These are phyloP conservation scores for Sclerotinia glacialis DNA, from an alignment of 2,329 filamentous ascomycete species.

Conservation along the genomic window DNA sequence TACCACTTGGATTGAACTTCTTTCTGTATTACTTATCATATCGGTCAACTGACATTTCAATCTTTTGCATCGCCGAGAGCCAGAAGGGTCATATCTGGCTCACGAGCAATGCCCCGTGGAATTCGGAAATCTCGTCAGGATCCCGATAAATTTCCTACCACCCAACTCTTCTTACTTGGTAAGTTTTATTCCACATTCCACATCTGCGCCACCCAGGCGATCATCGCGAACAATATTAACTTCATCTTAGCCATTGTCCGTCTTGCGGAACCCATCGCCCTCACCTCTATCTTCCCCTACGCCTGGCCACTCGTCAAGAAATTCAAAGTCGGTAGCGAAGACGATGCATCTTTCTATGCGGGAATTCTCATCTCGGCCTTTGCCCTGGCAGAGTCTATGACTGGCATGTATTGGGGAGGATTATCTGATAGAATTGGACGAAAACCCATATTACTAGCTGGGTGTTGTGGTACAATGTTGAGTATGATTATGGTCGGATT, in stretches of 20 bases:
- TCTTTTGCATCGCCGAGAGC: conserved; percentile 4
- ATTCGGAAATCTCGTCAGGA: conserved; percentile 47
- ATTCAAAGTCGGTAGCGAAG: conserved; percentile 67
- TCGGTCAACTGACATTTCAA: background rate
- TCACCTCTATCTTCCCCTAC: conserved; percentile 92
- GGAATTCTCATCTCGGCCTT: conserved; percentile 85
- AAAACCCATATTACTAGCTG: conserved; percentile 79
- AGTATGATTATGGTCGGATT: conserved; percentile 83
- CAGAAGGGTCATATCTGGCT: conserved; percentile 30
- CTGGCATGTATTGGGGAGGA: conserved; percentile 84
- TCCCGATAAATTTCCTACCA: conserved; percentile 73
- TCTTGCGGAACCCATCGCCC: conserved; percentile 85
- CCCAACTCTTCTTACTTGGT: conserved; percentile 85
- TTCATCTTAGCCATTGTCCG: conserved; percentile 73
- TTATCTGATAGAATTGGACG: conserved; percentile 79
- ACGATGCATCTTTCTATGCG: conserved; percentile 82
- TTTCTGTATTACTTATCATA: background rate
- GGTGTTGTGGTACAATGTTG: conserved; percentile 77
- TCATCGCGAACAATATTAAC: conserved; percentile 23
- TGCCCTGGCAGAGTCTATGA: conserved; percentile 75
- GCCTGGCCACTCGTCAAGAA: conserved; percentile 79
- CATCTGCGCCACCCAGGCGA: conserved; percentile 12
- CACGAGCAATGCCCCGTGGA: conserved; percentile 35
- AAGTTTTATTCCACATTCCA: conserved; percentile 40
- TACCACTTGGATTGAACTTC: background rate